These are phyloP conservation scores for Arbutus unedo DNA, from an alignment of 148 eudicot species.

Conservation along the genomic window DNA sequence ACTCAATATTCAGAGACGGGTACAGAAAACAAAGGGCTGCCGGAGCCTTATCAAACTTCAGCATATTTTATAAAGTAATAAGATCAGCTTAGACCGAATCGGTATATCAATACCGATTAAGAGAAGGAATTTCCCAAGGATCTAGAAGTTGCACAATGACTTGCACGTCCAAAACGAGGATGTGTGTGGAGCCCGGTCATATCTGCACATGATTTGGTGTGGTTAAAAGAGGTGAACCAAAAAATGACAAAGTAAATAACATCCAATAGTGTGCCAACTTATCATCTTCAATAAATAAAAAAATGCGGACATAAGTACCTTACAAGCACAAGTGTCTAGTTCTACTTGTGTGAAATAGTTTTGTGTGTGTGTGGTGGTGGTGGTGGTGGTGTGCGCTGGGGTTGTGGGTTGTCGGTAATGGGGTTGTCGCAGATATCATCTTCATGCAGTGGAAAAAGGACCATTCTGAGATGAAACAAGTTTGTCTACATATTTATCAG, in stretches of 20 bases:
- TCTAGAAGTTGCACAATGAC: neutral
- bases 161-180: neutral
- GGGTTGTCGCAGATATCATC: neutral
- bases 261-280: neutral
- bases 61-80: conserved; percentile 1
- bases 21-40: conserved; percentile 1
- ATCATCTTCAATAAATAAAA: no score
- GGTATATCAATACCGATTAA: no score
- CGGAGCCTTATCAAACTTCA: neutral
- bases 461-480: neutral
- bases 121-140: no score
- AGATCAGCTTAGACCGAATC: neutral
- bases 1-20: conserved; percentile 1
- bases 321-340: no score
- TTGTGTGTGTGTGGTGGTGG: no score
- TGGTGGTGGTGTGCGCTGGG: no score
- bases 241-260: neutral
- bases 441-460: neutral
- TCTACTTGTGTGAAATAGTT: no score
- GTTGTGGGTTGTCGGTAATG: no score
- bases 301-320: no score
- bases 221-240: conserved; percentile 2
- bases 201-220: conserved; percentile 7
- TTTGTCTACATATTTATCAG: neutral
- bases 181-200: neutral